Evolutionary conservation across 768 basidiomycete species (phyloP), one percentile per base, ranked within the genome.

Genomic region (Lactifluus piperatus): DNA sequence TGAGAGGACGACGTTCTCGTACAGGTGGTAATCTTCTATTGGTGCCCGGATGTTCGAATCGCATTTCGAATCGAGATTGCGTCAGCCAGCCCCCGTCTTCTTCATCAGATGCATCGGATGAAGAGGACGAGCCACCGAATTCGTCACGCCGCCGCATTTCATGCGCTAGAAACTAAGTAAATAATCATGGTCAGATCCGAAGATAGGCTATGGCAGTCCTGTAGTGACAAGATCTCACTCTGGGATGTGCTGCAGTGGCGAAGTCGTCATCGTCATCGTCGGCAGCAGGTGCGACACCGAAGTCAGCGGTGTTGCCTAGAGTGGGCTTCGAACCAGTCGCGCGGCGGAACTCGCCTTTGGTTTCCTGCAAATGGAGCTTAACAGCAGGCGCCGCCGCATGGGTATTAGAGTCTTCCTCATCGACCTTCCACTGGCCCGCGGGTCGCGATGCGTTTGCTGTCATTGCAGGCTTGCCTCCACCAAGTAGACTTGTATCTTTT

Each of bases 1-100:
- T 68, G 22, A 73, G 57, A 27, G 72, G 72, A 48, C 68, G 62
- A n/a, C 72, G 70, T 16, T 65, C 68, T 9, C 57, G 53, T 34
- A 65, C 63, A 29, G 62, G 67, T 27, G 65, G 64, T 5, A 64
- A 65, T 16, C 55, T 36, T 32, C 36, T 14, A 20, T 68, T 67
- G 5, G 69, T 58, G 9, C 67, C 66, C 20, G 68, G 66, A 13
- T 68, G 67, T 34, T 70, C 67, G 13, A 67, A 69, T 32, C 54
- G 49, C 49, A 56, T 39, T 27, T 79, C 79, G 63, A 90, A 90
- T n/a, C 77, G 82, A 9, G 87, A 90, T 45, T 87, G 85, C 3
- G 88, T 77, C 26, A 91, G 71, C 91, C 90, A 92, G 0, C 88
- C 88, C 4, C 81, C 81, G 13, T 88, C 88, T 18, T 88, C 86